phyloP scores from a whole-genome alignment of 176 grass and related monocot species.

The Carex myosuroides region DNA sequence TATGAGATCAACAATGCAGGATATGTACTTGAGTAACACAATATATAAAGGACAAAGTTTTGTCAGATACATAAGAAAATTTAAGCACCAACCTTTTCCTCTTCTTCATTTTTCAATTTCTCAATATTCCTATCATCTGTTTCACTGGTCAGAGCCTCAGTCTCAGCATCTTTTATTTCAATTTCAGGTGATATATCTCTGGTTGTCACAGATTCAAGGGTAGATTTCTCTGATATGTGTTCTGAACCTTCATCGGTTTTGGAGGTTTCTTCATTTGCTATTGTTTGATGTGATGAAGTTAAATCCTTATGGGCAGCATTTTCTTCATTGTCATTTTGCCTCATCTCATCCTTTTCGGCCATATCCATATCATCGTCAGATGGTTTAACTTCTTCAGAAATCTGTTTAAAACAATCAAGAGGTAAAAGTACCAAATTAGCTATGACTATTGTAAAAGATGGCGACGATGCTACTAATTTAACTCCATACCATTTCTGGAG shows the following conservation, averaged over 20 bases:
- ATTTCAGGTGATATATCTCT: not conserved
- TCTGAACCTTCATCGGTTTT: not conserved
- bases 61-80: not conserved
- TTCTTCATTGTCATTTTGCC: not conserved
- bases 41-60: not conserved
- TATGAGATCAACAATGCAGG: not conserved
- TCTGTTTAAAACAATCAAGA: not conserved
- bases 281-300: not conserved
- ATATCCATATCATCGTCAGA: not conserved
- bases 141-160: not conserved
- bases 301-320: not conserved
- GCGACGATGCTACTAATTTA: not conserved
- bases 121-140: not conserved
- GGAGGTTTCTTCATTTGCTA: not conserved
- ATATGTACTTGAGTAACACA: not conserved
- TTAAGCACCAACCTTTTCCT: not conserved
- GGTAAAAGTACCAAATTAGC: not conserved
- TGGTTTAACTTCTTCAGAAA: not conserved
- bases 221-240: not conserved
- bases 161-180: not conserved
- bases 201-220: not conserved
- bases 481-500: slow-evolving; percentile 7
- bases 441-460: not conserved
- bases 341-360: not conserved
- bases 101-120: not conserved